Evolutionary conservation across 1,284 basidiomycete species (phyloP).

Genomic region (Golubevia sp.): DNA sequence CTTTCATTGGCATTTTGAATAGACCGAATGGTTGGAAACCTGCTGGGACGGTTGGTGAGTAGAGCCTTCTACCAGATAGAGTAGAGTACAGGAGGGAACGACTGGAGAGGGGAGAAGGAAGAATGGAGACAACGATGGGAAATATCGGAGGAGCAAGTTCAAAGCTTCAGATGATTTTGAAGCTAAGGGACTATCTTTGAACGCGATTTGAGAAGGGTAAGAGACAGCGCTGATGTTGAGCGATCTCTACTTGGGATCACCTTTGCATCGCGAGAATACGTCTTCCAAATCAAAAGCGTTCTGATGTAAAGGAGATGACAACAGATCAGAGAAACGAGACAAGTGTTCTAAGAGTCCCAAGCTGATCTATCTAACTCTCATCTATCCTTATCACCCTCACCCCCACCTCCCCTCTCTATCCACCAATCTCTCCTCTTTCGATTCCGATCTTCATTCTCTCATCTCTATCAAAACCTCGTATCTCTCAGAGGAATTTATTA

Average conservation of each 20-base stretch:
- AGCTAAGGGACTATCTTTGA: too few species aligned
- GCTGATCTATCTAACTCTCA: conserved; percentile 1
- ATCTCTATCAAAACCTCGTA: not conserved
- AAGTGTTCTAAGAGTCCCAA: too few species aligned
- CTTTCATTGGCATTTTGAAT: conserved; percentile 87
- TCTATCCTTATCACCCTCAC: not conserved
- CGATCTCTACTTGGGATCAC: too few species aligned
- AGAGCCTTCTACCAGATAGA: not conserved
- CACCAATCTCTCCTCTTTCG: not conserved
- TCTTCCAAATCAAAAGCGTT: too few species aligned
- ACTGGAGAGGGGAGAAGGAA: not conserved
- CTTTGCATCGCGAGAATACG: too few species aligned
- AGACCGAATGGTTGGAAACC: conserved; percentile 96
- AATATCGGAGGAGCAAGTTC: too few species aligned
- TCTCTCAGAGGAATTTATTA: conserved; percentile 90
- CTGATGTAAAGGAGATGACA: too few species aligned
- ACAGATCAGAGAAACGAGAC: too few species aligned
- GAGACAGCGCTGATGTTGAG: too few species aligned
- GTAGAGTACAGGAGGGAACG: not conserved
- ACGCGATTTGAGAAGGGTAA: too few species aligned
- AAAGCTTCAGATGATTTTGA: too few species aligned
- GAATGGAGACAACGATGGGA: not conserved
- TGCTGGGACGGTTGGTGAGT: conserved; percentile 60
- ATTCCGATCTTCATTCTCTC: not conserved
- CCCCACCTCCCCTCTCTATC: not conserved